Percentiles rank a stretch among this genome's conserved stretches.
Conservation (phyloP, 345 rosid genomes). For the Clausena lansium region DNA sequence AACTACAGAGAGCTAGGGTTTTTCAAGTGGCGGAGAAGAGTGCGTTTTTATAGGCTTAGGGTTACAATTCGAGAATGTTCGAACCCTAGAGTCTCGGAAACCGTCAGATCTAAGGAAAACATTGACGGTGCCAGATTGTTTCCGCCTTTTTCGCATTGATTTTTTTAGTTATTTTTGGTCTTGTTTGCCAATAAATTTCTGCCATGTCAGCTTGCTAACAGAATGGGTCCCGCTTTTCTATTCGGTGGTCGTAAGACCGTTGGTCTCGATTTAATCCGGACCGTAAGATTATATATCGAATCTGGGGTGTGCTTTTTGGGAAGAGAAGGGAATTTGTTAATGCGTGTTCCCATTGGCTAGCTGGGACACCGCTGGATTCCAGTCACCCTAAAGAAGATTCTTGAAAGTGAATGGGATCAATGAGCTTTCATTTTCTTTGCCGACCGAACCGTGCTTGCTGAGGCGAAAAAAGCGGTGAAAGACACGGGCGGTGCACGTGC, state of each 20-base stretch:
- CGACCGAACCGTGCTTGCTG: not conserved
- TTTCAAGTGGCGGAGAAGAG: slow-evolving; percentile 16
- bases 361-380: not conserved
- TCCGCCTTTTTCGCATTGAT: not conserved
- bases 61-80: slow-evolving; percentile 39
- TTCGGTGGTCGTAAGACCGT: not conserved
- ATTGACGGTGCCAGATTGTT: slow-evolving; percentile 27
- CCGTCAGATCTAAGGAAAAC: slow-evolving; percentile 27
- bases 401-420: not conserved
- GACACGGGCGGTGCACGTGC: slow-evolving; percentile 4
- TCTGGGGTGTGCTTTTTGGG: not conserved
- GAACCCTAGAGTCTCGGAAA: not conserved
- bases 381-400: not conserved
- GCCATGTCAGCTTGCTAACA: not conserved
- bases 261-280: not conserved
- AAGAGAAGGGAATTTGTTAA: not conserved
- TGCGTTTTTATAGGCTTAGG: slow-evolving; percentile 31
- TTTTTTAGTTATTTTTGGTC: not conserved
- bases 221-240: not conserved
- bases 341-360: not conserved
- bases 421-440: not conserved
- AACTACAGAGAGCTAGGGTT: slow-evolving; percentile 35
- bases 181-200: not conserved
- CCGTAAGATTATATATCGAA: not conserved
- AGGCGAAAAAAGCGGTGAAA: not conserved